Evolutionary conservation across 2,329 filamentous ascomycete genomes (phyloP).

Genomic region (Clathrospora elynae): DNA sequence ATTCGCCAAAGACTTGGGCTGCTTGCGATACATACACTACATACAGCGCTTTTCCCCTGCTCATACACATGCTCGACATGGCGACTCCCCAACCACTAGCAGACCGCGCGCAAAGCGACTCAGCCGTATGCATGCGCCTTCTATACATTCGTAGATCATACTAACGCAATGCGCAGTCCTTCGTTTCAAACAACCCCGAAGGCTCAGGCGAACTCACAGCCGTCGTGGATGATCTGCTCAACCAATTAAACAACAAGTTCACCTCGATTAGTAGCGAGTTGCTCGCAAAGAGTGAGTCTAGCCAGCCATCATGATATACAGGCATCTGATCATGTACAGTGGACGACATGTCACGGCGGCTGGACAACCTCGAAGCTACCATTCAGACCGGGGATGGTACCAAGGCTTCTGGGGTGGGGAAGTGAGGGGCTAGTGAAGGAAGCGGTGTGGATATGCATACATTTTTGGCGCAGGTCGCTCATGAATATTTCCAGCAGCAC

Average conservation of each 20-base stretch:
- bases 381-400: conserved; percentile 61
- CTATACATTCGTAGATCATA: not conserved
- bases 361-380: conserved; percentile 81
- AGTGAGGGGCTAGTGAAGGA: conserved; percentile 15
- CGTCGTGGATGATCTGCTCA: conserved; percentile 85
- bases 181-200: conserved; percentile 30
- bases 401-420: conserved; percentile 35
- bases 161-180: conserved; percentile 17
- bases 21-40: not conserved
- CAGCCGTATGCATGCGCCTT: conserved; percentile 19
- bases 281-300: conserved; percentile 77
- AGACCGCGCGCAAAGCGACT: conserved; percentile 33
- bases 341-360: conserved; percentile 88
- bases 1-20: not conserved
- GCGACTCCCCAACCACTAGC: conserved; percentile 24
- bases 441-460: not conserved
- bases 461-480: too few species aligned
- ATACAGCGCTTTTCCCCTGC: too few species aligned
- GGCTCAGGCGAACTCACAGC: conserved; percentile 67
- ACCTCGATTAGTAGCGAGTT: conserved; percentile 83
- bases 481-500: too few species aligned
- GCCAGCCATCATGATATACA: not conserved
- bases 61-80: conserved; percentile 18
- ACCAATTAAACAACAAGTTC: conserved; percentile 84
- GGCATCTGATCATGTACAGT: conserved; percentile 58